phyloP scores from a whole-genome alignment of 257 asterid species.

The Nicotiana undulata region DNA sequence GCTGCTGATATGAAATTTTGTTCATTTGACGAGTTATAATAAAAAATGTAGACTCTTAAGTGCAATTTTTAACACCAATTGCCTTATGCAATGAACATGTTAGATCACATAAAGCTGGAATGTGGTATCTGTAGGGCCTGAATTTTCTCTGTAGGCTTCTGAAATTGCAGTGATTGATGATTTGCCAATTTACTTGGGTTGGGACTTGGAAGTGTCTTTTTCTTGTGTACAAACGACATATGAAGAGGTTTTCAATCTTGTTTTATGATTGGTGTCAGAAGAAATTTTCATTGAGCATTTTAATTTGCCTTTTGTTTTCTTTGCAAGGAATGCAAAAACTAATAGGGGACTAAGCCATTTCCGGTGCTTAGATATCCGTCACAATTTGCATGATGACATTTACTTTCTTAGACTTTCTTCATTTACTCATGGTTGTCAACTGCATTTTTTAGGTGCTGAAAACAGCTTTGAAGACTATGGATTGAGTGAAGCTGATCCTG shows the following conservation, averaged over 20 bases:
- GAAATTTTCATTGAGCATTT: neutral
- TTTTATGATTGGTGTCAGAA: neutral
- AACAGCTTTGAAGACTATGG: constrained; percentile 52
- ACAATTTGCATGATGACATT: neutral
- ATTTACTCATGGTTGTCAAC: neutral
- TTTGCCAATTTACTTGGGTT: neutral
- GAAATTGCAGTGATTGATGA: neutral
- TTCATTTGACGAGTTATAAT: neutral
- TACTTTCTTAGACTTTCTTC: neutral
- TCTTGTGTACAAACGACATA: neutral
- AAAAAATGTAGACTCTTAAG: neutral
- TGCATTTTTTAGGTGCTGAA: constrained; percentile 35
- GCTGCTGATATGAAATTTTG: neutral
- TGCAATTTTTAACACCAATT: neutral
- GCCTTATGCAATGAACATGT: neutral
- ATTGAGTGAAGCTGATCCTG: constrained; percentile 71
- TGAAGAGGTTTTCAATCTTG: neutral
- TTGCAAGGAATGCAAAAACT: neutral
- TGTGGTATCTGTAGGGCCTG: neutral
- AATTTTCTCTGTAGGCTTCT: neutral
- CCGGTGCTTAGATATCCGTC: neutral
- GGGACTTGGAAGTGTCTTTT: neutral
- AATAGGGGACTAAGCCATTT: neutral
- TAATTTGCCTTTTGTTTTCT: neutral
- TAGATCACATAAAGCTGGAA: neutral